Evolutionary conservation across 1,139 yeast genomes (phyloP).

Genomic region (Sugiyamaella neomexicana): DNA sequence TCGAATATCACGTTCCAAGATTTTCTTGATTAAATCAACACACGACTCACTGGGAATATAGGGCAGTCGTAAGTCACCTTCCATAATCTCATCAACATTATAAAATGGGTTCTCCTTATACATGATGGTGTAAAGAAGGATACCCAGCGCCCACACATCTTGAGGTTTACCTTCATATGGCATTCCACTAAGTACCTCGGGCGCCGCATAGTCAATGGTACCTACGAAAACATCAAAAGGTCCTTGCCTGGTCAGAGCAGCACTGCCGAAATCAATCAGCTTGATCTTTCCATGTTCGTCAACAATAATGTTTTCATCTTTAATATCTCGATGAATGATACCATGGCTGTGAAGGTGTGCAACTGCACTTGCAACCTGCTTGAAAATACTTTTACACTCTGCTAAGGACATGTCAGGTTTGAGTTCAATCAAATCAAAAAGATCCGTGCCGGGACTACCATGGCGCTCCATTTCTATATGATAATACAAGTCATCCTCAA

Average conservation of each 20-base stretch:
- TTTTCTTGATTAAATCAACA: constrained; percentile 57
- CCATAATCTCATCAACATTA: constrained; percentile 92
- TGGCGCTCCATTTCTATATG: constrained; percentile 90
- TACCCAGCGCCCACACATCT: constrained; percentile 96
- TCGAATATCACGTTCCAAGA: constrained; percentile 63
- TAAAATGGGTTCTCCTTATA: constrained; percentile 95
- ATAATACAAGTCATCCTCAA: constrained; percentile 85
- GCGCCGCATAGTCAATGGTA: constrained; percentile 95
- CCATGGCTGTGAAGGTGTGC: constrained; percentile 81
- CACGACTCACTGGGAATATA: constrained; percentile 56
- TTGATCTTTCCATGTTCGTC: constrained; percentile 59
- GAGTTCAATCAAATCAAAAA: constrained; percentile 87
- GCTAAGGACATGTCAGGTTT: constrained; percentile 73
- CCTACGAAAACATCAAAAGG: constrained; percentile 98
- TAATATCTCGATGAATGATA: constrained; percentile 90
- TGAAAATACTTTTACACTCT: constrained; percentile 75
- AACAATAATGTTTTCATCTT: constrained; percentile 90
- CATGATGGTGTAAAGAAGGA: constrained; percentile 81
- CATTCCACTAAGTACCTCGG: constrained; percentile 87
- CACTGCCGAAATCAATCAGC: constrained; percentile 92
- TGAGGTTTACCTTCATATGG: constrained; percentile 91
- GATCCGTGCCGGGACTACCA: constrained; percentile 85
- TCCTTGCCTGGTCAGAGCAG: constrained; percentile 85
- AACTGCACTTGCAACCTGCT: constrained; percentile 75
- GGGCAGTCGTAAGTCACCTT: constrained; percentile 75